phyloP scores from a whole-genome alignment of 1,284 basidiomycete species.

The Papiliotrema laurentii region DNA sequence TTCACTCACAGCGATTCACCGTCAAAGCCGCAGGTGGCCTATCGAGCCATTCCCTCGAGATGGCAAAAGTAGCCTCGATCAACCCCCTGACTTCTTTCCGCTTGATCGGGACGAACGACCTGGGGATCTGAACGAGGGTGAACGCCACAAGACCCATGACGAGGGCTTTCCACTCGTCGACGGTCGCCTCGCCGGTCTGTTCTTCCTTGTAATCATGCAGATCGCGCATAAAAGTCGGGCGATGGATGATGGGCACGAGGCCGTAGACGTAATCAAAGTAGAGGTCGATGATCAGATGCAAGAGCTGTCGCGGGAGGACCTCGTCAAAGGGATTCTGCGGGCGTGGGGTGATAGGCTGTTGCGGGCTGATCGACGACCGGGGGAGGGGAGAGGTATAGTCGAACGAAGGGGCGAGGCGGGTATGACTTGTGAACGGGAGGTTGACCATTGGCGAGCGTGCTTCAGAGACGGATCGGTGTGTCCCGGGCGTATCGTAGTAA shows the following conservation, averaged over 20 bases:
- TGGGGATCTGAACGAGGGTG: slow-evolving; percentile 59
- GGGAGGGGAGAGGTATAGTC: background rate
- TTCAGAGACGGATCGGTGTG: too few species aligned
- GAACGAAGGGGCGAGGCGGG: too few species aligned
- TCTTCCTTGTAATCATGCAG: slow-evolving; percentile 70
- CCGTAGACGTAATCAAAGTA: slow-evolving; percentile 88
- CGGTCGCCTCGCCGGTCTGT: slow-evolving; percentile 70
- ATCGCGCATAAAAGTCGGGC: slow-evolving; percentile 77
- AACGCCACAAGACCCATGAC: slow-evolving; percentile 78
- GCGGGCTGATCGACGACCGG: background rate
- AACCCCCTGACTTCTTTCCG: slow-evolving; percentile 32
- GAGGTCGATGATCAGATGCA: slow-evolving; percentile 60
- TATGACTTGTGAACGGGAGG: too few species aligned
- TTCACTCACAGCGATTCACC: background rate
- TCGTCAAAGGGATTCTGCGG: slow-evolving; percentile 37
- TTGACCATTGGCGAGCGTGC: too few species aligned
- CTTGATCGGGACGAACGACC: slow-evolving; percentile 30
- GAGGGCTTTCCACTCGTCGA: slow-evolving; percentile 64
- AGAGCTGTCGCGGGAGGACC: slow-evolving; percentile 32
- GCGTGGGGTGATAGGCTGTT: background rate
- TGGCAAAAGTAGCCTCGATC: slow-evolving; percentile 15
- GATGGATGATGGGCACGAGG: slow-evolving; percentile 57
- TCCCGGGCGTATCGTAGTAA: too few species aligned
- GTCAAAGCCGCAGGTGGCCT: background rate
- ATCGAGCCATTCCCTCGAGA: background rate